Conservation (phyloP, 371 early-diverging fungal species). For the Apophysomyces ossiformis region DNA sequence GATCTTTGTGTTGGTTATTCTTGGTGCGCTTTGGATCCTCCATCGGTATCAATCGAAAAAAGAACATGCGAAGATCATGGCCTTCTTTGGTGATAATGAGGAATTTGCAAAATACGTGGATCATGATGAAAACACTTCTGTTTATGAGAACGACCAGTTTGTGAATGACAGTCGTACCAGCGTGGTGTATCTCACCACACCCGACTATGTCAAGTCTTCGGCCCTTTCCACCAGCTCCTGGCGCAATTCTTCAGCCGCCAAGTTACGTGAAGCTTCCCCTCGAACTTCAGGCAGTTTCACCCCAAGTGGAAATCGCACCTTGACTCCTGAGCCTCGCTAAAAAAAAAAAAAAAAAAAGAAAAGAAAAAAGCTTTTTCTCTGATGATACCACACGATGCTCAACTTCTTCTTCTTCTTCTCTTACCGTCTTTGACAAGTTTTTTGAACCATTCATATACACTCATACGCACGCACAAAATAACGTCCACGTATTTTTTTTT, state of each 20-base stretch:
- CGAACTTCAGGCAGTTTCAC: background rate
- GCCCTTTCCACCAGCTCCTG: slow-evolving; percentile 33
- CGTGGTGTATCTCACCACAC: slow-evolving; percentile 41
- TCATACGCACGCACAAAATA: too few species aligned
- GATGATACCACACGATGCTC: too few species aligned
- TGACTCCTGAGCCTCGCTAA: slow-evolving; percentile 6
- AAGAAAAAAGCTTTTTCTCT: too few species aligned
- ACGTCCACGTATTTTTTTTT: background rate
- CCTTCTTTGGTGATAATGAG: slow-evolving; percentile 51
- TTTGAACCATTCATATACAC: background rate
- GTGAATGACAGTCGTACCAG: slow-evolving; percentile 25
- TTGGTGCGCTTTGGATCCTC: slow-evolving; percentile 42
- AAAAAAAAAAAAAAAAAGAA: background rate
- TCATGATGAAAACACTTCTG: background rate
- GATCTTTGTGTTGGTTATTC: slow-evolving; percentile 38
- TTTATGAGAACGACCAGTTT: background rate
- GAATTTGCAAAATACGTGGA: slow-evolving; percentile 43
- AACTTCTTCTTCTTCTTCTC: background rate
- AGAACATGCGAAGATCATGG: slow-evolving; percentile 44
- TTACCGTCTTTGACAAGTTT: background rate
- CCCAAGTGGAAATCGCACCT: slow-evolving; percentile 1
- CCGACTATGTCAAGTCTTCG: slow-evolving; percentile 40
- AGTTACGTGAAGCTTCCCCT: slow-evolving; percentile 8
- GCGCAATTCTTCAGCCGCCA: slow-evolving; percentile 23
- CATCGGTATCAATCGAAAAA: slow-evolving; percentile 53